Evolutionary conservation across 257 asterid genomes (phyloP).

Genomic region (Capsicum chinense): DNA sequence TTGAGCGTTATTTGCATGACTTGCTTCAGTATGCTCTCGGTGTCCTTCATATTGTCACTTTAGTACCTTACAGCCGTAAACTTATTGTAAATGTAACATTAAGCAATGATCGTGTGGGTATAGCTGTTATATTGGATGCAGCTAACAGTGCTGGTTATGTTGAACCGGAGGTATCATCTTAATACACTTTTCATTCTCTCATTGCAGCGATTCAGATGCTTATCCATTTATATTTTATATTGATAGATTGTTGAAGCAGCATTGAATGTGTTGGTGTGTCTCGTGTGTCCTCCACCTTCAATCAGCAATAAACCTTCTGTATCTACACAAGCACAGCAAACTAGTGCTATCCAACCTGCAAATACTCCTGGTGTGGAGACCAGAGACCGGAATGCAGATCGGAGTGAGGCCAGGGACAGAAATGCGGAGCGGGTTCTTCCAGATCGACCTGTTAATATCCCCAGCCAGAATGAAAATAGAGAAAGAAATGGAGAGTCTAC

Average conservation of each 20-base stretch:
- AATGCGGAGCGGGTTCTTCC: conserved; percentile 52
- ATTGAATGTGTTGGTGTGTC: conserved; percentile 78
- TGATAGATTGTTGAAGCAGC: conserved; percentile 95
- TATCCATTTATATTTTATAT: conserved; percentile 23
- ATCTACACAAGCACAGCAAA: conserved; percentile 68
- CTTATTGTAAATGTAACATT: conserved; percentile 78
- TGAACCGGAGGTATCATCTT: conserved; percentile 84
- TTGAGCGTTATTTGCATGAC: conserved; percentile 94
- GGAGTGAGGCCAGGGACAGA: conserved; percentile 67
- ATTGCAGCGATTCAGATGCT: background rate
- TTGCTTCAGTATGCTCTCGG: conserved; percentile 97
- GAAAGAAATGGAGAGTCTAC: conserved; percentile 49
- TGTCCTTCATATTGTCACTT: conserved; percentile 80
- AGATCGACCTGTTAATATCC: conserved; percentile 52
- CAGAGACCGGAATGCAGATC: conserved; percentile 66
- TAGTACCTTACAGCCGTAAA: conserved; percentile 88
- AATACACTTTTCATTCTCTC: background rate
- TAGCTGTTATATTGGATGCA: conserved; percentile 94
- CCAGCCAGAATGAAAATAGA: conserved; percentile 42
- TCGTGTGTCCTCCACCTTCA: conserved; percentile 99
- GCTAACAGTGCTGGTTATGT: conserved; percentile 93
- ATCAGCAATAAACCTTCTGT: conserved; percentile 87
- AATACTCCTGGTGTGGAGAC: conserved; percentile 60
- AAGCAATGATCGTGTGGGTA: conserved; percentile 94
- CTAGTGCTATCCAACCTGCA: conserved; percentile 57